Conservation (phyloP, 305 asterid genomes). For the Andrographis paniculata region DNA sequence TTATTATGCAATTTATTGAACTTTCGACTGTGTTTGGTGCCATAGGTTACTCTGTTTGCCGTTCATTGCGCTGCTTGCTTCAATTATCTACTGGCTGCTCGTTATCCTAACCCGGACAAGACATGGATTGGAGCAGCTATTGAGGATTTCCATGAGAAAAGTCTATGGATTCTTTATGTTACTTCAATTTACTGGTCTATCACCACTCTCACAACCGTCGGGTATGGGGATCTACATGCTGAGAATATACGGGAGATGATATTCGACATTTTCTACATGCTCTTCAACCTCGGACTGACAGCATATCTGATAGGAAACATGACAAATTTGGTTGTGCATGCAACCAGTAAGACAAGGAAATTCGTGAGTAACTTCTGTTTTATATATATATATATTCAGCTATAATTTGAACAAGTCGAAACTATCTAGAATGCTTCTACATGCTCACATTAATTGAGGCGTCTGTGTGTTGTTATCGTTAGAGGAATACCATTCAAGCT, state of each 20-base stretch:
- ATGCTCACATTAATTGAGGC: constrained; percentile 9
- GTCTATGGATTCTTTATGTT: constrained; percentile 40
- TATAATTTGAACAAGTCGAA: background rate
- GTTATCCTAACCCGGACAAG: constrained; percentile 41
- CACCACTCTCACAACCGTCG: constrained; percentile 52
- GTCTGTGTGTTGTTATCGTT: background rate
- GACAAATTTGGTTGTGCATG: constrained; percentile 53
- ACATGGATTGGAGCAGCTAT: constrained; percentile 67
- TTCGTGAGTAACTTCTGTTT: constrained; percentile 42
- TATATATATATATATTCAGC: background rate
- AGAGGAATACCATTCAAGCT: constrained; percentile 56
- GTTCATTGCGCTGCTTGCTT: constrained; percentile 92
- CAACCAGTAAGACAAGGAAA: constrained; percentile 41
- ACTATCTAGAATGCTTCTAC: constrained; percentile 9
- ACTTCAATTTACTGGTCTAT: constrained; percentile 55
- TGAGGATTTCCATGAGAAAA: constrained; percentile 25
- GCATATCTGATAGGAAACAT: constrained; percentile 54
- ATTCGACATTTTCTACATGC: constrained; percentile 37
- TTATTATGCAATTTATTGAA: constrained; percentile 2
- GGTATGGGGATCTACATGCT: constrained; percentile 61
- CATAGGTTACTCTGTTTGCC: constrained; percentile 78
- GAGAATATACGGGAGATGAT: constrained; percentile 45
- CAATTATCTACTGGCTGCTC: constrained; percentile 69
- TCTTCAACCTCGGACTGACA: constrained; percentile 42
- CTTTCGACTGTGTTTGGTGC: constrained; percentile 7